phyloP scores from a whole-genome alignment of 805 yeast genomes.

The Metschnikowia colocasiae region DNA sequence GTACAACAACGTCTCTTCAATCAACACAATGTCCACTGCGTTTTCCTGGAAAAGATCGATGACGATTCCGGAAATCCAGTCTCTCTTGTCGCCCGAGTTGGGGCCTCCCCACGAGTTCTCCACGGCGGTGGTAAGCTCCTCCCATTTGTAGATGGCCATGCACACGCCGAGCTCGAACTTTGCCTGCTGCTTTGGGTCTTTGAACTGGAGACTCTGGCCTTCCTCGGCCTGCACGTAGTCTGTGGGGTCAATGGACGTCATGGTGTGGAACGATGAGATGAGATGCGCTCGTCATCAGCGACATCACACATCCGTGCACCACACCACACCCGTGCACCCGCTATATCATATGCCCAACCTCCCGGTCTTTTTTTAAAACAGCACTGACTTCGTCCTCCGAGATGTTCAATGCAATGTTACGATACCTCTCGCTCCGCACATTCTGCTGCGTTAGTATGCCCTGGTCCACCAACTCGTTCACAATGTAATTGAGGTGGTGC shows the following conservation, averaged over 20 bases:
- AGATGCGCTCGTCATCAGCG: not conserved
- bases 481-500: slow-evolving; percentile 54
- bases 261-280: slow-evolving; percentile 7
- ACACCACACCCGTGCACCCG: slow-evolving; percentile 13
- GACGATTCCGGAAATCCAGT: slow-evolving; percentile 85
- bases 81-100: slow-evolving; percentile 84
- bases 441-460: slow-evolving; percentile 73
- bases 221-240: slow-evolving; percentile 54
- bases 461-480: slow-evolving; percentile 70
- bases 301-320: not conserved
- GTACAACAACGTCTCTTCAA: slow-evolving; percentile 80
- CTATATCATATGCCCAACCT: slow-evolving; percentile 16
- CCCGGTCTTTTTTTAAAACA: slow-evolving; percentile 54
- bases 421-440: slow-evolving; percentile 62
- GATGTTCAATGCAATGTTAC: slow-evolving; percentile 60
- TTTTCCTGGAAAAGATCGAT: slow-evolving; percentile 70
- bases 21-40: slow-evolving; percentile 68
- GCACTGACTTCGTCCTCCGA: slow-evolving; percentile 66
- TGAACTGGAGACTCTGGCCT: slow-evolving; percentile 41
- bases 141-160: slow-evolving; percentile 90
- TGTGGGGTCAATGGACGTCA: slow-evolving; percentile 39
- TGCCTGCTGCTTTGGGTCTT: slow-evolving; percentile 67
- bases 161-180: slow-evolving; percentile 91
- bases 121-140: slow-evolving; percentile 81
- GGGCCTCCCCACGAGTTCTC: slow-evolving; percentile 96